These are phyloP conservation scores for Begonia peltatifolia DNA, from an alignment of 306 rosid species.

Conservation along the genomic window DNA sequence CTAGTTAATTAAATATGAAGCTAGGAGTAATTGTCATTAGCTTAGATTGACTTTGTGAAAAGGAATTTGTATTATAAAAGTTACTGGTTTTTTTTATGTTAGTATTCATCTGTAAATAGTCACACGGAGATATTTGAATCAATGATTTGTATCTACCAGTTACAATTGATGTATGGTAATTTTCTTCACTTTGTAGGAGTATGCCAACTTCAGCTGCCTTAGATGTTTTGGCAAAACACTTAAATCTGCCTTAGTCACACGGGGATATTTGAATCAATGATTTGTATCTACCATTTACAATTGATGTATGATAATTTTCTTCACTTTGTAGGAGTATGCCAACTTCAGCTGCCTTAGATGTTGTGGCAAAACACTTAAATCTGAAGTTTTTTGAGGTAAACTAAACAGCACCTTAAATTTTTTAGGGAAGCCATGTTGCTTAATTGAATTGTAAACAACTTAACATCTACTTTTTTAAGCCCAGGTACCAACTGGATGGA, in stretches of 20 bases:
- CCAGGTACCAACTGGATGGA: conserved; percentile 99
- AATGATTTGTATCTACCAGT: too few relatives aligned
- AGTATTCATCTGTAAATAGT: too few relatives aligned
- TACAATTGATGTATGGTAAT: too few relatives aligned
- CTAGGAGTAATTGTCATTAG: too few relatives aligned
- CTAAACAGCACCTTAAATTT: neutral
- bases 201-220: conserved; percentile 99
- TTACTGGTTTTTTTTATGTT: too few relatives aligned
- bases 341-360: conserved; percentile 98
- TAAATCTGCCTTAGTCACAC: conserved; percentile 27
- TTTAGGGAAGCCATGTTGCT: neutral
- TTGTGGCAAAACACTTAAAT: conserved; percentile 83
- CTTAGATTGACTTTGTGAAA: too few relatives aligned
- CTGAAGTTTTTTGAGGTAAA: conserved; percentile 90
- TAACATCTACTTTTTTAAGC: conserved; percentile 8
- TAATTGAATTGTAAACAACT: neutral
- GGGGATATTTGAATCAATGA: too few relatives aligned
- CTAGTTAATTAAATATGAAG: too few relatives aligned
- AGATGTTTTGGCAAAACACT: conserved; percentile 88
- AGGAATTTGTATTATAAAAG: too few relatives aligned
- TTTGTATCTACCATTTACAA: too few relatives aligned
- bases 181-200: conserved; percentile 41
- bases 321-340: conserved; percentile 83
- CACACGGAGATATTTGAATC: too few relatives aligned
- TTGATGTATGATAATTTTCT: too few relatives aligned